Percentiles rank a stretch among this genome's conserved stretches.
These are phyloP conservation scores for Jaapia argillacea DNA, from an alignment of 768 basidiomycete genomes.

Conservation along the genomic window DNA sequence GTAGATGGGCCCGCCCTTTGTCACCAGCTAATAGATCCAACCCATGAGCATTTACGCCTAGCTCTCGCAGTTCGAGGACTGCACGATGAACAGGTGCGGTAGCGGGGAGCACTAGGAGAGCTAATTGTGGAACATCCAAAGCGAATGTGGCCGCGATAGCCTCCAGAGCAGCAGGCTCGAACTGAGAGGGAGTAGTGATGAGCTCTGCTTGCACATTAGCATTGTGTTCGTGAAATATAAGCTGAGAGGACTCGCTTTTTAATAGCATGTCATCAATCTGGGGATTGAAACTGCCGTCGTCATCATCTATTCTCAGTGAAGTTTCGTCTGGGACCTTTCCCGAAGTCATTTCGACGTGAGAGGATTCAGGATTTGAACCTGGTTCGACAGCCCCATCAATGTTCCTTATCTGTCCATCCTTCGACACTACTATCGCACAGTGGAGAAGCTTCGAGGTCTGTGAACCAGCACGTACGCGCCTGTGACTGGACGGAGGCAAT, in stretches of 20 bases:
- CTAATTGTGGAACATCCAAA: slow-evolving; percentile 58
- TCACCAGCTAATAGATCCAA: slow-evolving; percentile 41
- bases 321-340: too few species aligned
- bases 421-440: slow-evolving; percentile 52
- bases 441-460: slow-evolving; percentile 22
- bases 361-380: slow-evolving; percentile 13
- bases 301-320: neutral
- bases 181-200: slow-evolving; percentile 35
- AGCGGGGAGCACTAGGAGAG: slow-evolving; percentile 59
- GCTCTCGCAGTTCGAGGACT: slow-evolving; percentile 49
- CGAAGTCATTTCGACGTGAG: too few species aligned
- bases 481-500: neutral
- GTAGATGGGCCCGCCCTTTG: slow-evolving; percentile 32
- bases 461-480: neutral
- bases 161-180: slow-evolving; percentile 49
- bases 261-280: neutral
- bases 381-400: slow-evolving; percentile 32
- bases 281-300: neutral
- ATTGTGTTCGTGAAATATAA: neutral
- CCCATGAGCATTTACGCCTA: slow-evolving; percentile 59
- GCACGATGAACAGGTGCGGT: slow-evolving; percentile 50
- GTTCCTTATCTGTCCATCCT: slow-evolving; percentile 42
- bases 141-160: slow-evolving; percentile 64
- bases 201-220: slow-evolving; percentile 25
- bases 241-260: slow-evolving; percentile 4